Evolutionary conservation across 2,329 filamentous ascomycete genomes (phyloP).

Genomic region (Arthrocladium fulminans): DNA sequence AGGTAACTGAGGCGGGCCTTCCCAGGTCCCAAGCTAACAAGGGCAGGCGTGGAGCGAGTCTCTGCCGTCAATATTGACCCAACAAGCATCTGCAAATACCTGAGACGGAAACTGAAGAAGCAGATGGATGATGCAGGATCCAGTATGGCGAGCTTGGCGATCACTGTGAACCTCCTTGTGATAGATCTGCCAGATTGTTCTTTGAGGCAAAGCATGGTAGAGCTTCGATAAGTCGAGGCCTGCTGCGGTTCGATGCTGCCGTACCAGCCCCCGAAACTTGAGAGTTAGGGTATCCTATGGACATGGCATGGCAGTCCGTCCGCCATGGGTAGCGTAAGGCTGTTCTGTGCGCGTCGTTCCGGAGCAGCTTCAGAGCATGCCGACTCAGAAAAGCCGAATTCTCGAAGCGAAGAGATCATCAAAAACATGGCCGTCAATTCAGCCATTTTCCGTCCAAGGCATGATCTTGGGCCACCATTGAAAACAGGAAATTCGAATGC

Average conservation of each 20-base stretch:
- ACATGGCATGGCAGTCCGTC: conserved; percentile 44
- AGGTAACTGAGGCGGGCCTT: neutral
- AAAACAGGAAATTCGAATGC: conserved; percentile 56
- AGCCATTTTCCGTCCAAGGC: conserved; percentile 57
- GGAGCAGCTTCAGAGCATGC: neutral
- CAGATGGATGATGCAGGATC: neutral
- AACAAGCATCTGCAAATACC: neutral
- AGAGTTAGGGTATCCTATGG: neutral
- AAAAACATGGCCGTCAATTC: conserved; percentile 51
- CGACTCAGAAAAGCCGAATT: conserved; percentile 43
- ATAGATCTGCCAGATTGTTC: neutral
- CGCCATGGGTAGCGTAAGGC: conserved; percentile 56
- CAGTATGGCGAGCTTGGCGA: neutral
- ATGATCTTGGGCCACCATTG: conserved; percentile 54
- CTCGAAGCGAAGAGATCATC: conserved; percentile 41
- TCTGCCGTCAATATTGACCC: neutral
- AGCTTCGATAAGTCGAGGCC: neutral
- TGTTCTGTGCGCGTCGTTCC: conserved; percentile 47
- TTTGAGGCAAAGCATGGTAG: neutral
- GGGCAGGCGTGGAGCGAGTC: neutral
- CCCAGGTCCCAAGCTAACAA: neutral
- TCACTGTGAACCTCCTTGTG: neutral
- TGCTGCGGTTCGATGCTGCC: conserved; percentile 2
- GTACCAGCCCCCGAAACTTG: neutral
- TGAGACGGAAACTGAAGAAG: neutral